Evolutionary conservation across 2,329 filamentous ascomycete genomes (phyloP).

Genomic region (Shiraia sp.): DNA sequence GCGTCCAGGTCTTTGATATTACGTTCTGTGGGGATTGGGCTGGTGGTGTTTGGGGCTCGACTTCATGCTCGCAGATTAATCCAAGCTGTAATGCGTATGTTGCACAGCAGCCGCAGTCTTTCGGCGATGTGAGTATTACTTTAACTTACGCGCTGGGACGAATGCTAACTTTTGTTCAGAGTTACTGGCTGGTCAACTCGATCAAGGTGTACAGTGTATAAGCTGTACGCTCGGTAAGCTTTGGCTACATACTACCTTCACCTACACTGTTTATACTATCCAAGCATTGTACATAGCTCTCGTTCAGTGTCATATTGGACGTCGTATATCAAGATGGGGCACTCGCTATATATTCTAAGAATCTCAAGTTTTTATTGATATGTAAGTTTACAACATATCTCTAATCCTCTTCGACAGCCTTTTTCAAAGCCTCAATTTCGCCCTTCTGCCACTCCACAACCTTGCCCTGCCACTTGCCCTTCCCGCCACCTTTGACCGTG

Average conservation of each 20-base stretch:
- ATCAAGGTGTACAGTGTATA: slow-evolving; percentile 45
- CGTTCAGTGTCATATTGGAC: too few relatives aligned
- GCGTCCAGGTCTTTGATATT: slow-evolving; percentile 50
- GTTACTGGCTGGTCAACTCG: slow-evolving; percentile 46
- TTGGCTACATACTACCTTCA: too few relatives aligned
- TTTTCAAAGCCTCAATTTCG: slow-evolving; percentile 32
- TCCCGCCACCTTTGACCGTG: slow-evolving; percentile 36
- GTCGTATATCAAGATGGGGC: neutral
- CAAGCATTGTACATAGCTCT: too few relatives aligned
- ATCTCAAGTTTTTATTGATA: neutral
- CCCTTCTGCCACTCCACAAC: slow-evolving; percentile 38
- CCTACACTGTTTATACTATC: neutral
- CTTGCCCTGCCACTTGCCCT: slow-evolving; percentile 42
- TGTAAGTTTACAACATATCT: neutral
- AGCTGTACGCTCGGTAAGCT: neutral
- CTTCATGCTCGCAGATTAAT: slow-evolving; percentile 33
- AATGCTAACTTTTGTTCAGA: slow-evolving; percentile 21
- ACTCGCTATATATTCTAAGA: neutral
- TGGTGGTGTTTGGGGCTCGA: slow-evolving; percentile 48
- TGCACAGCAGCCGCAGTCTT: slow-evolving; percentile 42
- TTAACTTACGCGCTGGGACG: too few relatives aligned
- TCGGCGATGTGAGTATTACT: slow-evolving; percentile 35
- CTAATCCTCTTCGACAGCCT: slow-evolving; percentile 17
- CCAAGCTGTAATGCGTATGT: slow-evolving; percentile 45
- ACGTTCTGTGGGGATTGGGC: slow-evolving; percentile 63